phyloP scores from a whole-genome alignment of 805 yeast genomes.

The Kodamaea laetipori region DNA sequence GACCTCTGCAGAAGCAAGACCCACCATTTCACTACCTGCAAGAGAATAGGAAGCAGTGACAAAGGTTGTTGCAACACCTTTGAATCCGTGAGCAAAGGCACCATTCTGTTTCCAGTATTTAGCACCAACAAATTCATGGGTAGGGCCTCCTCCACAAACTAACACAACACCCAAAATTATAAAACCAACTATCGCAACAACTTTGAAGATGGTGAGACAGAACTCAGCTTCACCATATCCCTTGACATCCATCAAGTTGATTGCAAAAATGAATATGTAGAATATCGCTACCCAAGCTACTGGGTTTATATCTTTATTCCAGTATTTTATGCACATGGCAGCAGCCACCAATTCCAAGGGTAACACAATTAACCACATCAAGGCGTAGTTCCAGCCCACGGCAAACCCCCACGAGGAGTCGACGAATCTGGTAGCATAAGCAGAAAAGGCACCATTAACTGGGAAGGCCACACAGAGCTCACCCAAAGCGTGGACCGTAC shows the following conservation, averaged over 20 bases:
- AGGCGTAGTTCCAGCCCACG: slow-evolving; percentile 41
- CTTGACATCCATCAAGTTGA: slow-evolving; percentile 39
- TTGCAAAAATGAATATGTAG: slow-evolving; percentile 29
- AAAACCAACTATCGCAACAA: slow-evolving; percentile 39
- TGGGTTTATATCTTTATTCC: slow-evolving; percentile 38
- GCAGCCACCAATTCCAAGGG: slow-evolving; percentile 44
- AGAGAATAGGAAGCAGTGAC: slow-evolving; percentile 41
- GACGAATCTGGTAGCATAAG: slow-evolving; percentile 39
- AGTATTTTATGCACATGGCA: slow-evolving; percentile 37
- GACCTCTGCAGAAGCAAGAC: slow-evolving; percentile 43
- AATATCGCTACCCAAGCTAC: slow-evolving; percentile 41
- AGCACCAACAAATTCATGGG: slow-evolving; percentile 36
- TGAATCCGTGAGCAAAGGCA: slow-evolving; percentile 40
- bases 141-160: slow-evolving; percentile 43
- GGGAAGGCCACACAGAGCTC: slow-evolving; percentile 58
- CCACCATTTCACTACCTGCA: slow-evolving; percentile 42
- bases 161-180: slow-evolving; percentile 38
- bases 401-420: slow-evolving; percentile 45
- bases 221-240: slow-evolving; percentile 44
- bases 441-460: slow-evolving; percentile 41
- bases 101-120: slow-evolving; percentile 36
- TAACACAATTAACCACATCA: slow-evolving; percentile 40
- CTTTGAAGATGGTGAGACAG: slow-evolving; percentile 32
- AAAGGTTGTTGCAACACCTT: slow-evolving; percentile 40
- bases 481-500: slow-evolving; percentile 64